Evolutionary conservation across 2,329 filamentous ascomycete species (phyloP).

Genomic region (Penicillium oxalicum): DNA sequence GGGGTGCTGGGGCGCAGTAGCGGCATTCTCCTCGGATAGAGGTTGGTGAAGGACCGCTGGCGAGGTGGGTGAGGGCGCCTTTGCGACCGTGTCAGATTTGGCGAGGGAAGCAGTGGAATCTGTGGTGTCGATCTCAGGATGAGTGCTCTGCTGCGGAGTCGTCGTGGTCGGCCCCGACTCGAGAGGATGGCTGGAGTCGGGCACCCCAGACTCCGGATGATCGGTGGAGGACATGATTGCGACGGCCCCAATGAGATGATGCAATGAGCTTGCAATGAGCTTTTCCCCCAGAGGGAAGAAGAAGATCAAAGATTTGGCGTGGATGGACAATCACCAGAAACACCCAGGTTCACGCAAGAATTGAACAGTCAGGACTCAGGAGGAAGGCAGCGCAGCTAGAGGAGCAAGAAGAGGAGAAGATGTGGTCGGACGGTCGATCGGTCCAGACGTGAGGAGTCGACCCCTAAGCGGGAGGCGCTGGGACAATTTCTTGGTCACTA

Average conservation of each 20-base stretch:
- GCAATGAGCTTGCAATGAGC: constrained; percentile 10
- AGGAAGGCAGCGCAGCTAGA: constrained; percentile 1
- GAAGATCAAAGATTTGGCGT: too few relatives aligned
- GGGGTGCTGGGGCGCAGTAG: constrained; percentile 16
- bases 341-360: constrained; percentile 1
- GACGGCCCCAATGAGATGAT: constrained; percentile 8
- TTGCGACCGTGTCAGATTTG: constrained; percentile 8
- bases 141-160: constrained; percentile 15
- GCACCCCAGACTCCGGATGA: constrained; percentile 16
- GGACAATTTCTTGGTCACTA: constrained; percentile 10
- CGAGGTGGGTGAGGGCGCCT: constrained; percentile 7
- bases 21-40: constrained; percentile 9
- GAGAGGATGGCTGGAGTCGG: constrained; percentile 15
- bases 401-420: constrained; percentile 1
- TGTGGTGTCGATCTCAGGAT: constrained; percentile 12
- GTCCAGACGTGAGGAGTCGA: constrained; percentile 21
- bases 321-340: neutral
- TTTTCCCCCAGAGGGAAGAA: neutral
- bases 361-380: neutral
- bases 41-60: constrained; percentile 10
- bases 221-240: constrained; percentile 21
- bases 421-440: constrained; percentile 10
- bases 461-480: constrained; percentile 11
- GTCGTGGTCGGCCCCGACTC: constrained; percentile 12
- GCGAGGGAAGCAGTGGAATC: constrained; percentile 9